Percentiles rank a stretch among this genome's conserved stretches.
phyloP scores from a whole-genome alignment of 306 rosid species.

The Canavalia ensiformis region DNA sequence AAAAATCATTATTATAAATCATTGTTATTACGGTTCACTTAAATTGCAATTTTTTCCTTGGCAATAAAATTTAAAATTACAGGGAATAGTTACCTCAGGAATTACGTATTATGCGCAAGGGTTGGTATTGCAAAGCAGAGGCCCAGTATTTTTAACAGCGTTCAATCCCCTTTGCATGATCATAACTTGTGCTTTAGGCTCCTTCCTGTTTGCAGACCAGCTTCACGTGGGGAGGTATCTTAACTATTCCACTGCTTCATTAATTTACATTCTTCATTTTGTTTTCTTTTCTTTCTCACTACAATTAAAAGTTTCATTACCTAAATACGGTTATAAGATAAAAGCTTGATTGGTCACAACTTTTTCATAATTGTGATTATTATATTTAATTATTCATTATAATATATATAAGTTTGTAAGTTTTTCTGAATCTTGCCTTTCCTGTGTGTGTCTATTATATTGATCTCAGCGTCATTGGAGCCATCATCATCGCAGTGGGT shows the following conservation, averaged over 20 bases:
- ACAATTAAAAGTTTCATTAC: not conserved
- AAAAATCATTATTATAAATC: not conserved
- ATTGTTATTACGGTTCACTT: not conserved
- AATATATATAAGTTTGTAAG: not conserved
- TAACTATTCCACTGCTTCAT: not conserved
- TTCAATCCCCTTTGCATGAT: slow-evolving; percentile 83
- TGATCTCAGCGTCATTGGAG: slow-evolving; percentile 67
- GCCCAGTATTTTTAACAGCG: slow-evolving; percentile 82
- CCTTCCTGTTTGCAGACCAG: slow-evolving; percentile 68
- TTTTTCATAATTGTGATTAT: not conserved
- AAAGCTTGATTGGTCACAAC: not conserved
- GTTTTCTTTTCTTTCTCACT: not conserved
- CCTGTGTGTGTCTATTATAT: not conserved
- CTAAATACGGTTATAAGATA: too few relatives aligned
- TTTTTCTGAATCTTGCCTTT: slow-evolving; percentile 9
- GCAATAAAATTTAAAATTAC: not conserved
- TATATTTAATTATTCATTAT: not conserved
- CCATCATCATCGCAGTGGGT: slow-evolving; percentile 68
- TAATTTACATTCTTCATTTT: not conserved
- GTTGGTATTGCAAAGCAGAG: slow-evolving; percentile 66
- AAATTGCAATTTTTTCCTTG: not conserved
- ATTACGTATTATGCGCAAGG: slow-evolving; percentile 76
- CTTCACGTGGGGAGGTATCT: slow-evolving; percentile 76
- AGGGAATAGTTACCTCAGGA: slow-evolving; percentile 78
- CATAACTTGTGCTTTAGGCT: slow-evolving; percentile 60